Evolutionary conservation across 306 rosid species (phyloP).

Genomic region (Macrotyloma uniflorum): DNA sequence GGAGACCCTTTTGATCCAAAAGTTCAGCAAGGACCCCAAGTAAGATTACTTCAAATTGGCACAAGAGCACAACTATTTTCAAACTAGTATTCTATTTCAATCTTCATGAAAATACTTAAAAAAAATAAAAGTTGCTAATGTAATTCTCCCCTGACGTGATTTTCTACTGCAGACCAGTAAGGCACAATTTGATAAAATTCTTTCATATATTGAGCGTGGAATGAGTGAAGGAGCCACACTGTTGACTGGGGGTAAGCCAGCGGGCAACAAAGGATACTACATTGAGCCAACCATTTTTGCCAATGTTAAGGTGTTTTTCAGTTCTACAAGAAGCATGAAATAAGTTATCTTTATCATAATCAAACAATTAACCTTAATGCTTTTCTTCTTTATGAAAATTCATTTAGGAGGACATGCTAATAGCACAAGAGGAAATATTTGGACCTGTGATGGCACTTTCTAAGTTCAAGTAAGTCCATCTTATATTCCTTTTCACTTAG

Average conservation of each 20-base stretch:
- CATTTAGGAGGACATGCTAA: constrained; percentile 73
- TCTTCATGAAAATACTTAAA: not conserved
- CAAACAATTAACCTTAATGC: not conserved
- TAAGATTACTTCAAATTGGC: constrained; percentile 22
- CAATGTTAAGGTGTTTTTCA: constrained; percentile 61
- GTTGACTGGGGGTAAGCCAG: constrained; percentile 68
- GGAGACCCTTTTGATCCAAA: constrained; percentile 93
- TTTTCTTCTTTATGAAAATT: not conserved
- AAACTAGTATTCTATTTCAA: not conserved
- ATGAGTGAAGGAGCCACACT: constrained; percentile 86
- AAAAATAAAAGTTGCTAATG: not conserved
- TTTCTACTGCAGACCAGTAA: constrained; percentile 64
- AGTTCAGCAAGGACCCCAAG: constrained; percentile 84
- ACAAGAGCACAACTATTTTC: constrained; percentile 10
- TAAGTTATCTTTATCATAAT: not conserved
- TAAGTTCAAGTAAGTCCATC: constrained; percentile 74
- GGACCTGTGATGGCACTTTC: constrained; percentile 83
- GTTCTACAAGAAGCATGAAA: constrained; percentile 21
- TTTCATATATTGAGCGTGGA: constrained; percentile 75
- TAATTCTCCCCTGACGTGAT: constrained; percentile 23
- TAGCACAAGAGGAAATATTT: constrained; percentile 79
- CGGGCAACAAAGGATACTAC: constrained; percentile 77
- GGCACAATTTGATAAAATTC: constrained; percentile 74
- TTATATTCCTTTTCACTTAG: not conserved
- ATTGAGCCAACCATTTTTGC: constrained; percentile 85